Conservation (phyloP, 371 early-diverging fungal species). For the Conidiobolus incongruus region DNA sequence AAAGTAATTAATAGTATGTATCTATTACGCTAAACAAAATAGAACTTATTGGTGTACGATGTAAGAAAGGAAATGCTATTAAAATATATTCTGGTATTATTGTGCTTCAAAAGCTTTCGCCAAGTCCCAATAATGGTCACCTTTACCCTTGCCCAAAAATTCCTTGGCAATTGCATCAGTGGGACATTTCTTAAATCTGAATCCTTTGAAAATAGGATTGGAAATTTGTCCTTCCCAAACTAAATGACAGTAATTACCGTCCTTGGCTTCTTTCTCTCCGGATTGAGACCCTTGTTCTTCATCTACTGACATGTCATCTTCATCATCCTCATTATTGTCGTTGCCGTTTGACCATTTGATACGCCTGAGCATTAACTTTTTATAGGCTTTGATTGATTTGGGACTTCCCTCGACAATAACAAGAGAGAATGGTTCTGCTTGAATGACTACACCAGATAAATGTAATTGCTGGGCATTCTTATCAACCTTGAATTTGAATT, state of each 20-base stretch:
- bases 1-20: neutral
- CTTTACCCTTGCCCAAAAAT: slow-evolving; percentile 36
- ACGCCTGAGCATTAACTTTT: slow-evolving; percentile 83
- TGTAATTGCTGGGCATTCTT: slow-evolving; percentile 64
- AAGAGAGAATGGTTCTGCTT: slow-evolving; percentile 42
- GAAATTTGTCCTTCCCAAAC: slow-evolving; percentile 86
- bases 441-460: slow-evolving; percentile 59
- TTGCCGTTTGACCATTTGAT: slow-evolving; percentile 57
- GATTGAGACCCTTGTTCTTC: slow-evolving; percentile 13
- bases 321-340: slow-evolving; percentile 10
- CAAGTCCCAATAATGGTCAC: slow-evolving; percentile 69
- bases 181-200: slow-evolving; percentile 43
- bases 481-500: slow-evolving; percentile 71
- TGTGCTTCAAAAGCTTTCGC: slow-evolving; percentile 16
- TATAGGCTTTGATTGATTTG: slow-evolving; percentile 71
- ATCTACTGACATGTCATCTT: slow-evolving; percentile 4
- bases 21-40: neutral
- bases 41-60: neutral
- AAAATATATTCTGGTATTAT: neutral
- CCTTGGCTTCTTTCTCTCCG: slow-evolving; percentile 12
- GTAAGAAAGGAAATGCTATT: neutral
- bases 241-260: slow-evolving; percentile 55
- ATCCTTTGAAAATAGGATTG: slow-evolving; percentile 46
- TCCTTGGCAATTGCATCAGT: slow-evolving; percentile 51
- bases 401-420: slow-evolving; percentile 89